Evolutionary conservation across 495 filamentous ascomycete species (phyloP).

Genomic region (Pseudevernia furfuracea): DNA sequence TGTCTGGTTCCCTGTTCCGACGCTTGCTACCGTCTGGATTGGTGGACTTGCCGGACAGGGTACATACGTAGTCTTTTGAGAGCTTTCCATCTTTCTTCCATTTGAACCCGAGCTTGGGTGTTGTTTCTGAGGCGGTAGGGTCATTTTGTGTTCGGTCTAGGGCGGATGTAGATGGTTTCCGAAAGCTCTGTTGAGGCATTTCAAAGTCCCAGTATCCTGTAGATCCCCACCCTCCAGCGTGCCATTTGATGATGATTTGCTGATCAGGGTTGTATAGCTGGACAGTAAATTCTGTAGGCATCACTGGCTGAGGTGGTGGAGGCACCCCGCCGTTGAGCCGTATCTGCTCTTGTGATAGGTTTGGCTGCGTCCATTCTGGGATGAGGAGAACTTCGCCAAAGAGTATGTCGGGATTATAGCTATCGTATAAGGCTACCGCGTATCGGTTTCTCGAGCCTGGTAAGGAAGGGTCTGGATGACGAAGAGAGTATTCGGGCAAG

Average conservation of each 20-base stretch:
- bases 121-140: conserved; percentile 57
- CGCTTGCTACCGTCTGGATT: conserved; percentile 52
- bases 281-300: conserved; percentile 71
- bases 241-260: conserved; percentile 59
- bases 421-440: conserved; percentile 75
- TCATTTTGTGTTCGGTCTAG: conserved; percentile 70
- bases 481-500: conserved; percentile 65
- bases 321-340: conserved; percentile 62
- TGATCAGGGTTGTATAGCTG: conserved; percentile 95
- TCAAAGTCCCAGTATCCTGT: conserved; percentile 84
- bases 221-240: conserved; percentile 67
- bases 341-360: conserved; percentile 70
- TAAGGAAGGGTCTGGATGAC: conserved; percentile 61
- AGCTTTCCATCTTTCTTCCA: conserved; percentile 91
- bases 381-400: conserved; percentile 80
- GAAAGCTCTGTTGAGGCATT: conserved; percentile 79
- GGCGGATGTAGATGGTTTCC: conserved; percentile 63
- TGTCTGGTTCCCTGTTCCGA: conserved; percentile 86
- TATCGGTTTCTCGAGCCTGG: conserved; percentile 74
- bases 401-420: conserved; percentile 69
- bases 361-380: conserved; percentile 77
- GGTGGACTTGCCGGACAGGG: conserved; percentile 66
- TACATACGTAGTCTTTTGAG: conserved; percentile 74
- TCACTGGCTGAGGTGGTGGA: conserved; percentile 64
- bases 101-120: conserved; percentile 74